phyloP scores from a whole-genome alignment of 192 early-diverging fungal genomes.

The Lunasporangiospora selenospora region DNA sequence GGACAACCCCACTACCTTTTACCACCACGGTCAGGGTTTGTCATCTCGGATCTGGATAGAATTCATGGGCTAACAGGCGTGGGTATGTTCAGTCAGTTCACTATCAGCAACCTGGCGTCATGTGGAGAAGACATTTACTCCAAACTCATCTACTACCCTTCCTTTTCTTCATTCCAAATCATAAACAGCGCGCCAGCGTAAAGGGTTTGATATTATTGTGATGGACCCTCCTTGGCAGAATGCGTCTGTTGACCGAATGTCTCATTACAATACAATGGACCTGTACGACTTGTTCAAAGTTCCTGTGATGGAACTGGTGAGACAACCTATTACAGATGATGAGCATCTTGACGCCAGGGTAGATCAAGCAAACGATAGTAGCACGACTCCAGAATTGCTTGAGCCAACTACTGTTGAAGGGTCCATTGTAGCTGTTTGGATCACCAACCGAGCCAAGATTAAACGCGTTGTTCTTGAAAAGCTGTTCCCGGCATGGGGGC shows the following conservation, averaged over 20 bases:
- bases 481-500: slow-evolving; percentile 68
- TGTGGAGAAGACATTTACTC: too few relatives aligned
- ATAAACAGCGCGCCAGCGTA: slow-evolving; percentile 21
- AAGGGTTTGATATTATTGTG: slow-evolving; percentile 57
- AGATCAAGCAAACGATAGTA: too few relatives aligned
- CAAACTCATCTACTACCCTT: too few relatives aligned
- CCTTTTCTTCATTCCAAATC: not conserved
- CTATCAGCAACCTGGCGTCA: too few relatives aligned
- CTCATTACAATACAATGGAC: slow-evolving; percentile 63
- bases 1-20: slow-evolving; percentile 29
- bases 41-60: slow-evolving; percentile 39
- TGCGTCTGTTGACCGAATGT: slow-evolving; percentile 54
- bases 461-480: slow-evolving; percentile 66
- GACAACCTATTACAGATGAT: not conserved
- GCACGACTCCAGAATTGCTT: too few relatives aligned
- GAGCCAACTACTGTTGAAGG: too few relatives aligned
- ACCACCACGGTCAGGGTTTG: slow-evolving; percentile 36
- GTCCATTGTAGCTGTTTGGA: slow-evolving; percentile 73
- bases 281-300: slow-evolving; percentile 71
- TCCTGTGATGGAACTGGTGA: slow-evolving; percentile 56
- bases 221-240: slow-evolving; percentile 79
- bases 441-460: slow-evolving; percentile 73
- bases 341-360: slow-evolving; percentile 7
- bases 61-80: slow-evolving; percentile 28
- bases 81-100: too few relatives aligned